Conservation (phyloP, 768 basidiomycete species). For the Rhodocollybia butyracea region DNA sequence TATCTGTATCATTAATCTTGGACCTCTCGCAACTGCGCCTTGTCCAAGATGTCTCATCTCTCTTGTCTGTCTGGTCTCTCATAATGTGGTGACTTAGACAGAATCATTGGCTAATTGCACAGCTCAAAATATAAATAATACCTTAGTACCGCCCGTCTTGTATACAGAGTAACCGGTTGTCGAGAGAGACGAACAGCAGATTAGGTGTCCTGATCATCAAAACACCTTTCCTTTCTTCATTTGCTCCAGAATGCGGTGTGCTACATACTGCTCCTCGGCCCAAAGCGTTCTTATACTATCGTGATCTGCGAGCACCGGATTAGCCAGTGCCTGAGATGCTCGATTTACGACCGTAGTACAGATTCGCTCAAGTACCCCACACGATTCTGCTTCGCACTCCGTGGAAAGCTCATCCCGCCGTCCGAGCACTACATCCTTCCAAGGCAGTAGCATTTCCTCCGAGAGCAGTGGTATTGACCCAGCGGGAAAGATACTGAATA, state of each 20-base stretch:
- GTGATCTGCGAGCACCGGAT: slow-evolving; percentile 24
- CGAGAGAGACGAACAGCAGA: background rate
- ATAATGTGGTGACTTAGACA: no score
- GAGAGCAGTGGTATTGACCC: slow-evolving; percentile 14
- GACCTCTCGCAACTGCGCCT: no score
- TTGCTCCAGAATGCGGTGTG: slow-evolving; percentile 42
- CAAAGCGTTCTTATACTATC: slow-evolving; percentile 50
- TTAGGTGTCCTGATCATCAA: background rate
- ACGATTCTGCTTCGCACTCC: slow-evolving; percentile 50
- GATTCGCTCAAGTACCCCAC: slow-evolving; percentile 30
- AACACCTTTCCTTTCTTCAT: slow-evolving; percentile 46
- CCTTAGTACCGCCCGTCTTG: no score
- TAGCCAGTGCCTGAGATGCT: slow-evolving; percentile 20
- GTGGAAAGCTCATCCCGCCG: slow-evolving; percentile 40
- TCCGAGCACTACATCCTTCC: slow-evolving; percentile 54
- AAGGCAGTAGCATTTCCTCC: slow-evolving; percentile 35
- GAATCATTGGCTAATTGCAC: no score
- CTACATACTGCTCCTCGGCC: slow-evolving; percentile 58
- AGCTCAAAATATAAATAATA: no score
- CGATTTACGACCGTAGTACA: slow-evolving; percentile 36
- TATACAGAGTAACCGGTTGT: no score
- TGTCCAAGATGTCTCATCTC: no score
- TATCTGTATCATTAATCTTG: no score
- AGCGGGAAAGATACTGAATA: slow-evolving; percentile 50
- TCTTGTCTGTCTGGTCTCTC: no score